Evolutionary conservation across 2,329 filamentous ascomycete species (phyloP).

Genomic region (Scedosporium dehoogii): DNA sequence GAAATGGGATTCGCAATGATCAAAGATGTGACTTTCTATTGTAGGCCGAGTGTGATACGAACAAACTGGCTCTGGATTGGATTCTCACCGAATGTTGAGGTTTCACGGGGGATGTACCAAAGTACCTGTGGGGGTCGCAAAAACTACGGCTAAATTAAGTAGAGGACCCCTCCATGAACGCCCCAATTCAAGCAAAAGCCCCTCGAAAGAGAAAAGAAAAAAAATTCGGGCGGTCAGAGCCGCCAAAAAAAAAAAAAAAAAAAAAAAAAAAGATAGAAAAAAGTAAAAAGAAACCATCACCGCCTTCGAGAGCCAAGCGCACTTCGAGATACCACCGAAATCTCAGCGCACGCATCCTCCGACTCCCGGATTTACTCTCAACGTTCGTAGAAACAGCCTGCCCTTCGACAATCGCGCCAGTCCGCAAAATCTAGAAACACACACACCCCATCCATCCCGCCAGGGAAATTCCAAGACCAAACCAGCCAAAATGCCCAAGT

Average conservation of each 20-base stretch:
- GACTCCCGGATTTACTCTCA: too few species aligned
- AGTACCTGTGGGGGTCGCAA: too few species aligned
- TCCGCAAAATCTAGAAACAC: background rate
- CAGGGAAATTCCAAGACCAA: background rate
- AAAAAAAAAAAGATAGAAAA: background rate
- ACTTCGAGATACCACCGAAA: background rate
- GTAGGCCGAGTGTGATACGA: too few species aligned
- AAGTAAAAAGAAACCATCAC: background rate
- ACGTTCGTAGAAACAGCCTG: background rate
- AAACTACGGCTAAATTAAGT: too few species aligned
- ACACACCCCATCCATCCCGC: background rate
- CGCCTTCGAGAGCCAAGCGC: background rate
- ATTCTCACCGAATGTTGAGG: too few species aligned
- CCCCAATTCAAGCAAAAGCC: too few species aligned
- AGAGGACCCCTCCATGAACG: too few species aligned
- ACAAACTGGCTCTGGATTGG: too few species aligned
- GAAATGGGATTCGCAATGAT: too few species aligned
- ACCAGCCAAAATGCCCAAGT: slow-evolving; percentile 71
- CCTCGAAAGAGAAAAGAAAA: too few species aligned
- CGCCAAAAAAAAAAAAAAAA: background rate
- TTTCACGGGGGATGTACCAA: too few species aligned
- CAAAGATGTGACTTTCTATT: too few species aligned
- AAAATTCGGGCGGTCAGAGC: background rate
- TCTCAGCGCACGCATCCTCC: background rate
- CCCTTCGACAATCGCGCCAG: background rate